Conservation (phyloP, 768 basidiomycete species). For the Serendipita indica region DNA sequence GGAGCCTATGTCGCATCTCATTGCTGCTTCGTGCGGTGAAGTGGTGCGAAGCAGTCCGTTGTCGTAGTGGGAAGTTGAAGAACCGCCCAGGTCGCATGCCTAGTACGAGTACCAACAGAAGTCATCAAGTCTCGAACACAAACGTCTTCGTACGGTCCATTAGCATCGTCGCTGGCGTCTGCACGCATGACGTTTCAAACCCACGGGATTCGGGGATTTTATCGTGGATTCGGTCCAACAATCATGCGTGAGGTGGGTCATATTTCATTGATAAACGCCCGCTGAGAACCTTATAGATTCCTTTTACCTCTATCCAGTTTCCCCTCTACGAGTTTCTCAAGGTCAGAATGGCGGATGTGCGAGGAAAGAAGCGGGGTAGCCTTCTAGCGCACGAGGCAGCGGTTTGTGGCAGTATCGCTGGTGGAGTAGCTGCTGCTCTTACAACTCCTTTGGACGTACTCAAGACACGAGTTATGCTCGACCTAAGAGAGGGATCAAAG, state of each 20-base stretch:
- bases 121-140: constrained; percentile 35
- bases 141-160: constrained; percentile 26
- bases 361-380: constrained; percentile 51
- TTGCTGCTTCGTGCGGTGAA: constrained; percentile 38
- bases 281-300: constrained; percentile 43
- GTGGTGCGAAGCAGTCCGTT: constrained; percentile 26
- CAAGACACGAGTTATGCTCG: constrained; percentile 95
- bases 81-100: constrained; percentile 23
- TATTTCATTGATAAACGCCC: neutral
- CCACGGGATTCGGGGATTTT: constrained; percentile 30
- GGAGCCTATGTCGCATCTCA: constrained; percentile 48
- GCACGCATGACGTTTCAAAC: constrained; percentile 20
- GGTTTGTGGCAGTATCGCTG: constrained; percentile 78
- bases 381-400: constrained; percentile 39
- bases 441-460: constrained; percentile 95
- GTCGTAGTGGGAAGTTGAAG: neutral
- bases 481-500: constrained; percentile 52
- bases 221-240: constrained; percentile 33
- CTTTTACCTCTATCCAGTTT: constrained; percentile 92
- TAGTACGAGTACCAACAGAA: constrained; percentile 34
- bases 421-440: constrained; percentile 72
- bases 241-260: constrained; percentile 29
- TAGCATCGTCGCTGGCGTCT: constrained; percentile 20
- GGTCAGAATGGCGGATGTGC: constrained; percentile 36
- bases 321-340: constrained; percentile 89